Conservation (phyloP, 75 land plant genomes). For the Pinus tabuliformis region DNA sequence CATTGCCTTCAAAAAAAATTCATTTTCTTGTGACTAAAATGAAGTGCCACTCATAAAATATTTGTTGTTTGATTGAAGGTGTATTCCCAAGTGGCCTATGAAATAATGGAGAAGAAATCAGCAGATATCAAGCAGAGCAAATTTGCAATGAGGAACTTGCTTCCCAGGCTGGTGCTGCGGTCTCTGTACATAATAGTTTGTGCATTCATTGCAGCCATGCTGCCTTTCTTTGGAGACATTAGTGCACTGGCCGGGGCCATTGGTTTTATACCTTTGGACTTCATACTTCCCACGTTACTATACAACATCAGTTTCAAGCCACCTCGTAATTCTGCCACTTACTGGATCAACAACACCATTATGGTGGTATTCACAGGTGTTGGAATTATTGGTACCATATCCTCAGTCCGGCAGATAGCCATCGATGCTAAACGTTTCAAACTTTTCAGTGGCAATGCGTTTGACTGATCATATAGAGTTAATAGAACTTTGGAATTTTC, state of each 20-base stretch:
- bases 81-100: too few species aligned
- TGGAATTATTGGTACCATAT: slow-evolving; percentile 65
- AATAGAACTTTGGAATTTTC: too few species aligned
- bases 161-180: slow-evolving; percentile 65
- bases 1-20: too few species aligned
- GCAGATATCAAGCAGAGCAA: slow-evolving; percentile 61
- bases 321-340: slow-evolving; percentile 28
- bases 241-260: slow-evolving; percentile 81
- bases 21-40: background rate
- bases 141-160: slow-evolving; percentile 72
- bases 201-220: slow-evolving; percentile 77
- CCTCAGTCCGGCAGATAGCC: slow-evolving; percentile 67
- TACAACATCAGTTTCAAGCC: slow-evolving; percentile 77
- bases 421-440: slow-evolving; percentile 72
- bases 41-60: too few species aligned
- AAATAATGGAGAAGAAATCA: slow-evolving; percentile 47
- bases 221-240: slow-evolving; percentile 96
- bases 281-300: slow-evolving; percentile 80
- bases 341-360: slow-evolving; percentile 59
- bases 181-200: slow-evolving; percentile 48
- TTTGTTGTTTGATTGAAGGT: too few species aligned
- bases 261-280: slow-evolving; percentile 89
- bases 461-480: slow-evolving; percentile 19
- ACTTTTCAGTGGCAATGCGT: slow-evolving; percentile 52
- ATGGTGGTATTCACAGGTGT: slow-evolving; percentile 47